A percentile compares a stretch with the other conserved stretches of the same genome.
These are phyloP conservation scores for Dothistroma septosporum DNA, from an alignment of 2,329 filamentous ascomycete species.

Conservation along the genomic window DNA sequence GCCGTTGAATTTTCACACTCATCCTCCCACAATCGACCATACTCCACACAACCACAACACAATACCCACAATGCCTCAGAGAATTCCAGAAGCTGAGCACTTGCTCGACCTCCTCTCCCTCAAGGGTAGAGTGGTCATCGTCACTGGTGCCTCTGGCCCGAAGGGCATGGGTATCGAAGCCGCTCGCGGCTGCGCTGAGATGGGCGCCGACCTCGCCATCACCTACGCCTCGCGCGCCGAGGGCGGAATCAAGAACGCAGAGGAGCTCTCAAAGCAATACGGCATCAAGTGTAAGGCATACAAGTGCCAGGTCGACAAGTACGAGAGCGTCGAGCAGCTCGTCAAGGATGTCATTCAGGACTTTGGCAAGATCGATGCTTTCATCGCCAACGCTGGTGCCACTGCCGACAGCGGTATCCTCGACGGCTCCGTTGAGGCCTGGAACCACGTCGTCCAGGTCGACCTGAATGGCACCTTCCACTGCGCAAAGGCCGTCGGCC, in stretches of 20 bases:
- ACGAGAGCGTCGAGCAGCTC: constrained; percentile 53
- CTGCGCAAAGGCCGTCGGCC: constrained; percentile 83
- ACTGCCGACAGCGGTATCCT: constrained; percentile 66
- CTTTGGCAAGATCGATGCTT: constrained; percentile 65
- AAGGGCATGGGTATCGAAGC: constrained; percentile 66
- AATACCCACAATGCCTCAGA: constrained; percentile 47
- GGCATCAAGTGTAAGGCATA: constrained; percentile 65
- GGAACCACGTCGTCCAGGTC: constrained; percentile 74
- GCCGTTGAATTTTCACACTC: background rate
- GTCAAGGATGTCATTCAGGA: constrained; percentile 61
- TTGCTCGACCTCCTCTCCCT: constrained; percentile 55
- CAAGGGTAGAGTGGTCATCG: constrained; percentile 52
- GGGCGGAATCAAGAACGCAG: constrained; percentile 63
- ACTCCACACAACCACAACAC: constrained; percentile 5
- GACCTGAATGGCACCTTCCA: constrained; percentile 83
- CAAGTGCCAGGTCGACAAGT: constrained; percentile 59
- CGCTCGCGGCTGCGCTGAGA: constrained; percentile 61
- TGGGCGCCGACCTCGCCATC: constrained; percentile 61
- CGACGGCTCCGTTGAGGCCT: constrained; percentile 66
- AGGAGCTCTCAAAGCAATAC: constrained; percentile 57
- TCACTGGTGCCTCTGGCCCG: constrained; percentile 56
- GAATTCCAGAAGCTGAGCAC: constrained; percentile 54
- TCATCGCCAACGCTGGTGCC: constrained; percentile 67
- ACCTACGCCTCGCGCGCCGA: constrained; percentile 62
- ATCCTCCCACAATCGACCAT: background rate